Evolutionary conservation across 2,329 filamentous ascomycete species (phyloP).

Genomic region (Stagonosporopsis rhizophila): DNA sequence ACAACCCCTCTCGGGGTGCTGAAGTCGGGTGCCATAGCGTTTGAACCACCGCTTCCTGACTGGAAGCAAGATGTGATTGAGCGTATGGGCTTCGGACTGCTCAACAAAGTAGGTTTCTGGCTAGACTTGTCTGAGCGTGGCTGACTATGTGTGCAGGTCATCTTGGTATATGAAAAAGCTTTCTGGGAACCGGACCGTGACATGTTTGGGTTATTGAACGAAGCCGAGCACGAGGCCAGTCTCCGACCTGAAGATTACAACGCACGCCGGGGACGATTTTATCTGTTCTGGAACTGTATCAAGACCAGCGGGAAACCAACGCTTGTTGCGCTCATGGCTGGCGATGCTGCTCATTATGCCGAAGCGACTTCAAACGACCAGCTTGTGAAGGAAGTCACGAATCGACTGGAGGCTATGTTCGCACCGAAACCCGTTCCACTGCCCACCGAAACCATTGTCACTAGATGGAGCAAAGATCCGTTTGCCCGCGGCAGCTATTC

Average conservation of each 20-base stretch:
- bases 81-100: conserved; percentile 86
- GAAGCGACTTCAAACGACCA: conserved; percentile 77
- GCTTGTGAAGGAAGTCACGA: conserved; percentile 81
- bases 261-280: conserved; percentile 84
- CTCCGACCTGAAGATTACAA: conserved; percentile 81
- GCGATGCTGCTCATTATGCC: conserved; percentile 88
- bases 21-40: conserved; percentile 81
- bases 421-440: conserved; percentile 67
- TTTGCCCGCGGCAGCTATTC: conserved; percentile 97
- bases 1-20: conserved; percentile 91
- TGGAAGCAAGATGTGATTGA: conserved; percentile 84
- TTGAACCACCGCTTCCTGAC: conserved; percentile 85
- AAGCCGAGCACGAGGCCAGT: conserved; percentile 72
- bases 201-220: conserved; percentile 90
- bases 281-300: conserved; percentile 96
- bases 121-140: background rate
- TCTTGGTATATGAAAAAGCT: conserved; percentile 83
- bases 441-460: conserved; percentile 86
- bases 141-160: conserved; percentile 59
- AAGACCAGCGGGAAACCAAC: conserved; percentile 86
- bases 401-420: conserved; percentile 79
- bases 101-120: conserved; percentile 74
- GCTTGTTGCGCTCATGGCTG: conserved; percentile 92
- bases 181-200: conserved; percentile 93
- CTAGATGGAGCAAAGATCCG: conserved; percentile 87